phyloP scores from a whole-genome alignment of 768 basidiomycete species.

The Dioszegia hungarica region DNA sequence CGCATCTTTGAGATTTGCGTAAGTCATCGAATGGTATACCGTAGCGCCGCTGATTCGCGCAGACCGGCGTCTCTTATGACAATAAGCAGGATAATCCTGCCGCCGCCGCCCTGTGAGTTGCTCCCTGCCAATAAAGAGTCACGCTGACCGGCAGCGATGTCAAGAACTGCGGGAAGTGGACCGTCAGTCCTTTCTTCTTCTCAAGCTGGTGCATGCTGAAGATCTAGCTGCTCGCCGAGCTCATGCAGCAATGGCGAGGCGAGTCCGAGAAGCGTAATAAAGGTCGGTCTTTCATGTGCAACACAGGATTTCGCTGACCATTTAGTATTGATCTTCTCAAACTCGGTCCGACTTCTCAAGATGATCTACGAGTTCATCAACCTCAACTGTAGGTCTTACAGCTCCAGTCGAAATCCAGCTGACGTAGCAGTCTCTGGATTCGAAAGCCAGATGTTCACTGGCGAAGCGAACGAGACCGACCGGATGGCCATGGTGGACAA shows the following conservation, averaged over 20 bases:
- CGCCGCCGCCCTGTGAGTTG: conserved; percentile 31
- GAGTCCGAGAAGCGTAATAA: conserved; percentile 59
- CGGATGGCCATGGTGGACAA: conserved; percentile 80
- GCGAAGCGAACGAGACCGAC: conserved; percentile 62
- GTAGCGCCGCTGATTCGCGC: neutral
- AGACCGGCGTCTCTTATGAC: conserved; percentile 33
- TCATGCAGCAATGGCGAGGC: conserved; percentile 65
- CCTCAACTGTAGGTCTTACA: conserved; percentile 16
- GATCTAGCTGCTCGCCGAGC: conserved; percentile 62
- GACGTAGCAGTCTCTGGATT: conserved; percentile 25
- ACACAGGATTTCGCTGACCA: neutral
- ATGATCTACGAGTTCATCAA: conserved; percentile 73
- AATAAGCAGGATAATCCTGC: conserved; percentile 20
- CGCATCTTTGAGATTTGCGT: conserved; percentile 35
- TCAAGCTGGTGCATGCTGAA: neutral
- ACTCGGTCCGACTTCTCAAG: conserved; percentile 80
- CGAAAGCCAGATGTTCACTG: conserved; percentile 68
- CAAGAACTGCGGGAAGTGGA: conserved; percentile 45
- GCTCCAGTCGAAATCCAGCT: neutral
- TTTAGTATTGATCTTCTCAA: conserved; percentile 80
- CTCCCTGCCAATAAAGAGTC: too few relatives aligned
- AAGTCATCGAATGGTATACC: neutral
- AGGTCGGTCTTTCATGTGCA: conserved; percentile 12
- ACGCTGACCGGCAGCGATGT: conserved; percentile 24
- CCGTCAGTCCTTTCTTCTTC: conserved; percentile 18